Evolutionary conservation across 1,284 basidiomycete species (phyloP).

Genomic region (Moniliophthora roreri): DNA sequence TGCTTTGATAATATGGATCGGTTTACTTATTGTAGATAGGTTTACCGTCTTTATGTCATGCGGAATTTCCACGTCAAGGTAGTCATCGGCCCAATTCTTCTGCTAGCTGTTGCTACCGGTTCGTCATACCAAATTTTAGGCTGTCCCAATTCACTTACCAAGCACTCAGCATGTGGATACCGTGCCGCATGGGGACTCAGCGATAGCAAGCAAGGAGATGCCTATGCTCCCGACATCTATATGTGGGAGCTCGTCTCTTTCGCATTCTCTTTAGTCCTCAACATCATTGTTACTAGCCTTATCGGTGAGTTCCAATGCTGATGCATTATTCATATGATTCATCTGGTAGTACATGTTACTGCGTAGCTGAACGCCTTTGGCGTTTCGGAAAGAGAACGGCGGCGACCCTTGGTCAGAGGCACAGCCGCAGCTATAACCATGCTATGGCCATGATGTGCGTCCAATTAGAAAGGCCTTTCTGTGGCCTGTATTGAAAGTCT

Average conservation of each 20-base stretch:
- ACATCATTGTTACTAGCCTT: conserved; percentile 9
- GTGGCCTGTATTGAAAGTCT: neutral
- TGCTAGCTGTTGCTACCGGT: conserved; percentile 8
- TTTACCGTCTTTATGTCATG: conserved; percentile 8
- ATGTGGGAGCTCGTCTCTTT: conserved; percentile 12
- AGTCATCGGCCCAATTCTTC: conserved; percentile 7
- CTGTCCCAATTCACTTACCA: neutral
- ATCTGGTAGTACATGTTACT: too few species aligned
- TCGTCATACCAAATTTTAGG: neutral
- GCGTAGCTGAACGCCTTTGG: conserved; percentile 6
- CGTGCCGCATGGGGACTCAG: conserved; percentile 13
- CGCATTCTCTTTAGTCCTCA: conserved; percentile 8
- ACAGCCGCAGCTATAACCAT: conserved; percentile 4
- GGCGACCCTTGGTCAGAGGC: too few species aligned
- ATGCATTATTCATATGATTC: neutral
- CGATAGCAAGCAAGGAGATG: conserved; percentile 4
- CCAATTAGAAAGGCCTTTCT: neutral
- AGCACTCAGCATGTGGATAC: conserved; percentile 9
- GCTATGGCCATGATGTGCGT: conserved; percentile 5
- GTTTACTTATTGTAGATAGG: neutral
- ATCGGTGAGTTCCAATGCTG: conserved; percentile 5
- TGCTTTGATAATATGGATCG: neutral
- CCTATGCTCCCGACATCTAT: conserved; percentile 9
- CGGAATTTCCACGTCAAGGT: conserved; percentile 1
- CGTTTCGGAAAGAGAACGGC: conserved; percentile 1